Evolutionary conservation across 1,139 yeast species (phyloP), one percentile per base, ranked within the genome.

Genomic region (Yamadazyma sp.): DNA sequence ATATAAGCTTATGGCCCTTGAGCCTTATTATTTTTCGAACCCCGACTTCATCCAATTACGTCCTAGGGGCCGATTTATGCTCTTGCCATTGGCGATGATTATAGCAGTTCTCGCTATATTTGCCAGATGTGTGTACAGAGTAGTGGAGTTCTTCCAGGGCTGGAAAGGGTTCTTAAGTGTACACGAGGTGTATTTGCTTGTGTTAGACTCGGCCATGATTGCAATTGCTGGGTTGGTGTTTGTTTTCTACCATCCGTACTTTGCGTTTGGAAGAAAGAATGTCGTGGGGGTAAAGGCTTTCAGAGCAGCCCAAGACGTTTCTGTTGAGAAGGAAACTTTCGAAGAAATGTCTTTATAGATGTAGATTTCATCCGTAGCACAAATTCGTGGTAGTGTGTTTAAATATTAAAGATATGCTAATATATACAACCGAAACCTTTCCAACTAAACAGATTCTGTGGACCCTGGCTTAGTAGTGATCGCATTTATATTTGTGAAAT

Each of bases 71-170:
- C 24, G 5, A n/a, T 11, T 23, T 11, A 23, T 72, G 62, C 39
- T 78, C n/a, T 23, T 77, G 53, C 80, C 85, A 1, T 43, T 67
- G 25, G 82, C 75, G 1, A 58, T 82, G 13, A 66, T 82, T 0
- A 34, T 65, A 8, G 70, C 86, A 1, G 82, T 83, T 2, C 22
- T 82, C 8, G 73, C 77, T 10, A 72, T 88, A 30, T 85, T 76
- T 51, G 72, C 79, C 37, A 78, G 97, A 60, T 86, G 94, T 57
- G 68, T 85, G 28, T 90, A 87, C 61, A 77, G 97, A 62, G 80
- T 88, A 38, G 77, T 80, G 15, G 97, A 90, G 59, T 71, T 89
- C 43, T 68, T 83, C 3, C 78, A 82, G 52, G 96, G 97, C 12
- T 89, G 89, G 80, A 38, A 52, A 4, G 95, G 96, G 0, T 74